Percentiles rank a stretch among this genome's conserved stretches.
These are phyloP conservation scores for Moricandia arvensis DNA, from an alignment of 345 rosid genomes.

Conservation along the genomic window DNA sequence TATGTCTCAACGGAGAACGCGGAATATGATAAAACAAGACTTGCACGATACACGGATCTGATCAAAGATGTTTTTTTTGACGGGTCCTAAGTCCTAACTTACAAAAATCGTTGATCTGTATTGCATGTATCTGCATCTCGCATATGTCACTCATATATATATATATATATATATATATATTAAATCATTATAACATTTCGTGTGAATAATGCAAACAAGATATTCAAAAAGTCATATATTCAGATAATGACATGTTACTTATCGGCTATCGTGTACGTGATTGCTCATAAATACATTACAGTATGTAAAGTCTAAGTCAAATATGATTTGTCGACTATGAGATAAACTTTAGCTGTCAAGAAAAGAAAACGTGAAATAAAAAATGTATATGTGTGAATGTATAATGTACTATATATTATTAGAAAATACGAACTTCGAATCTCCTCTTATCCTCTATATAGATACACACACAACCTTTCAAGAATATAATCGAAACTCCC, in stretches of 20 bases:
- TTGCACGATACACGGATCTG: background rate
- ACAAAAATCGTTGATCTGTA: background rate
- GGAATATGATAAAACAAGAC: background rate
- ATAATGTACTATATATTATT: background rate
- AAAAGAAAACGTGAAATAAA: background rate
- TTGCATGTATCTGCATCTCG: background rate
- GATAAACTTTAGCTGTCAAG: background rate
- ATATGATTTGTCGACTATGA: background rate
- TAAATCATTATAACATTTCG: background rate
- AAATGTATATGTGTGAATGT: background rate
- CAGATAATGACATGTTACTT: background rate
- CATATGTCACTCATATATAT: too few relatives aligned
- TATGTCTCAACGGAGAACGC: background rate
- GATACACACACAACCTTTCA: background rate
- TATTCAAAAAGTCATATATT: background rate
- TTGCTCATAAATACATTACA: background rate
- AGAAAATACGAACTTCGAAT: background rate
- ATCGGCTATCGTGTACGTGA: background rate
- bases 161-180: too few relatives aligned
- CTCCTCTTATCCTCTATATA: too few relatives aligned
- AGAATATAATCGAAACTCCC: background rate
- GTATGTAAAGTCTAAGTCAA: background rate
- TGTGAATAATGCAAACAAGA: background rate
- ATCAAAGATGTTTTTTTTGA: background rate
- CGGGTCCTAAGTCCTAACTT: background rate